A percentile compares a stretch with the other conserved stretches of the same genome.
Conservation (phyloP, 2,329 filamentous ascomycete species). For the Xylaria digitata region DNA sequence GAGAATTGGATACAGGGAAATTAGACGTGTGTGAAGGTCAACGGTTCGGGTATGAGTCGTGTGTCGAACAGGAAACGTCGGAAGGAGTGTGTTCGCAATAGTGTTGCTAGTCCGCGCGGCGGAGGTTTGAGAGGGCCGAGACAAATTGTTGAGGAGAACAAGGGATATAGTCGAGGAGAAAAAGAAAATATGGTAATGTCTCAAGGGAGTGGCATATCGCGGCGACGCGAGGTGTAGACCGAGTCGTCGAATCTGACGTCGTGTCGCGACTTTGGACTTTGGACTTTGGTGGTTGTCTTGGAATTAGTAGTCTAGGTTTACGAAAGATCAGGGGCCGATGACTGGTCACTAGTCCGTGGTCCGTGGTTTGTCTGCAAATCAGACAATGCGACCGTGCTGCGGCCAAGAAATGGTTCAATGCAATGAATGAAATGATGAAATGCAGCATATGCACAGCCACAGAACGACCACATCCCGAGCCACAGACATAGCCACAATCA, state of each 20-base stretch:
- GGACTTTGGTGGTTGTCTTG: slow-evolving; percentile 26
- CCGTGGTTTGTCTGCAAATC: not conserved
- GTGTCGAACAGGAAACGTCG: slow-evolving; percentile 2
- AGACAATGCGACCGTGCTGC: slow-evolving; percentile 4
- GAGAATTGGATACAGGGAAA: not conserved
- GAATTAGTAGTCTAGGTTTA: slow-evolving; percentile 15
- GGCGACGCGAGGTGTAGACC: slow-evolving; percentile 26
- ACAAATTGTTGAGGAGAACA: not conserved
- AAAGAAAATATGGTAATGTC: slow-evolving; percentile 29
- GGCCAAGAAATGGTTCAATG: slow-evolving; percentile 5
- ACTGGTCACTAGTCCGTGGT: not conserved
- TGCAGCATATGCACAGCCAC: too few species aligned
- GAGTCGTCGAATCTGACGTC: slow-evolving; percentile 23
- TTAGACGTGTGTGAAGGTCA: slow-evolving; percentile 13
- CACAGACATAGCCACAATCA: too few species aligned
- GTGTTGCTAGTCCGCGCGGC: slow-evolving; percentile 25
- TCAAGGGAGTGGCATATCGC: slow-evolving; percentile 38
- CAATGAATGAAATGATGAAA: too few species aligned
- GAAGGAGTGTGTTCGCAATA: slow-evolving; percentile 27
- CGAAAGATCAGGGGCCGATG: slow-evolving; percentile 12
- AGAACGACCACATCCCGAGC: too few species aligned
- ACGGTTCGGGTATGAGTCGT: slow-evolving; percentile 5
- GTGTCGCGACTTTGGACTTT: slow-evolving; percentile 27
- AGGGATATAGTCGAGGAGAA: slow-evolving; percentile 12
- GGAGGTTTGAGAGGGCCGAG: slow-evolving; percentile 9